Conservation (phyloP, 1,284 basidiomycete genomes). For the Cryptococcus neoformans region DNA sequence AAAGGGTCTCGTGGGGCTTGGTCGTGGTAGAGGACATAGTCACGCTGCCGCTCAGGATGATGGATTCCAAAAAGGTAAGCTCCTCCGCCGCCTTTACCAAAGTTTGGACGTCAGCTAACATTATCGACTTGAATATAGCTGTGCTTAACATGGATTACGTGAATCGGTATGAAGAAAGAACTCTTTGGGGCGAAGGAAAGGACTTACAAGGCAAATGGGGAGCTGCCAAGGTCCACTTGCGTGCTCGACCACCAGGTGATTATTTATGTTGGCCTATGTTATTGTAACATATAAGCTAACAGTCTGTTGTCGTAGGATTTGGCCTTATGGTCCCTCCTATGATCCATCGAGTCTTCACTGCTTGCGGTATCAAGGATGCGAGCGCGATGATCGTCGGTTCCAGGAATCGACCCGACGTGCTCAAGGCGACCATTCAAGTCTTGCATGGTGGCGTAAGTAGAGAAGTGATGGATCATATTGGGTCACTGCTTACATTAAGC, state of each 20-base stretch:
- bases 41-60: constrained; percentile 60
- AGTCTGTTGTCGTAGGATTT: constrained; percentile 59
- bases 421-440: constrained; percentile 51
- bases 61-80: constrained; percentile 62
- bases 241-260: constrained; percentile 89
- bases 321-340: constrained; percentile 86
- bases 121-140: constrained; percentile 17
- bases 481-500: too few species aligned
- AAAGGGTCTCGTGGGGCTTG: constrained; percentile 83
- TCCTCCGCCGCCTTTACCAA: not conserved
- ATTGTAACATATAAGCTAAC: not conserved
- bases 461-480: too few species aligned
- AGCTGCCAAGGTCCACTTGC: constrained; percentile 74
- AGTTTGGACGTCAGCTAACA: constrained; percentile 3
- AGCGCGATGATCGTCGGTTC: constrained; percentile 91
- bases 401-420: constrained; percentile 61
- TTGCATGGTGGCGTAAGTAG: constrained; percentile 45
- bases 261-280: constrained; percentile 77
- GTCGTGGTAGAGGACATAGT: constrained; percentile 72
- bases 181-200: constrained; percentile 64
- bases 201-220: constrained; percentile 82
- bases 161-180: constrained; percentile 82
- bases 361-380: constrained; percentile 90
- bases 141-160: constrained; percentile 71
- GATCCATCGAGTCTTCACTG: constrained; percentile 80